Base-by-base conservation (phyloP, 768 basidiomycete species). In the Multifurca ochricompacta region DNA sequence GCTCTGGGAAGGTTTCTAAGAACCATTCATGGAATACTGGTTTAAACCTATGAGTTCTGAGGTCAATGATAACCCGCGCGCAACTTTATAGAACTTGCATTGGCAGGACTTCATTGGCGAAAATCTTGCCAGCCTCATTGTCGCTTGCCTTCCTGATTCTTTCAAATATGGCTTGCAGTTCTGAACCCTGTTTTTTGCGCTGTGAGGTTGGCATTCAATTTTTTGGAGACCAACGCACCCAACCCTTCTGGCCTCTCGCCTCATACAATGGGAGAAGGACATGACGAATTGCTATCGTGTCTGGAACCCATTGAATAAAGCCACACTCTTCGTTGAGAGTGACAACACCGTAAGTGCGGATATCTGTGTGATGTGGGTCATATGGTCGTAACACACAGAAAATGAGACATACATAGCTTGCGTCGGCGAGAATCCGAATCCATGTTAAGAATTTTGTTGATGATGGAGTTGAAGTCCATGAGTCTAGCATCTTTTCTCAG, bases 1-100 rank as follows among this genome's bases (percentile, higher is more conserved):
- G 96, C 62, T 99, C 96, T 0, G 96, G 94, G 71, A 98, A 98
- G 0, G 87, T 94, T 66, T 92, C 89, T 31, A 95, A 70, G 68
- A 99, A 98, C 96, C 96, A 99, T 60, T 96, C 90, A 61, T 95
- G 90, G 65, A 99, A 92, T 11, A 98, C 82, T 0, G 93, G 87
- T 0, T 83, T 85, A 62, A 75, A 87, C 25, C 87, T 91, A 55
- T 3, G 28, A 25, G 35, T 21, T 46, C 23, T 6, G 16, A 27
- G 30, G 32, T 36, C 40, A 45, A 32, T 3, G 9, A 27, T 21
- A 46, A 32, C 23, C 23, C 7, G 23, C n/a, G 18, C 40, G 19
- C 1, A 13, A 47, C 36, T 30, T 11, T 3, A 19, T 68, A 80
- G 54, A 5, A 21, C 50, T 52, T 63, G 87, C 89, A 67, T 42